phyloP scores from a whole-genome alignment of 2,329 filamentous ascomycete species.

The Fusarium tanahbumbuense region DNA sequence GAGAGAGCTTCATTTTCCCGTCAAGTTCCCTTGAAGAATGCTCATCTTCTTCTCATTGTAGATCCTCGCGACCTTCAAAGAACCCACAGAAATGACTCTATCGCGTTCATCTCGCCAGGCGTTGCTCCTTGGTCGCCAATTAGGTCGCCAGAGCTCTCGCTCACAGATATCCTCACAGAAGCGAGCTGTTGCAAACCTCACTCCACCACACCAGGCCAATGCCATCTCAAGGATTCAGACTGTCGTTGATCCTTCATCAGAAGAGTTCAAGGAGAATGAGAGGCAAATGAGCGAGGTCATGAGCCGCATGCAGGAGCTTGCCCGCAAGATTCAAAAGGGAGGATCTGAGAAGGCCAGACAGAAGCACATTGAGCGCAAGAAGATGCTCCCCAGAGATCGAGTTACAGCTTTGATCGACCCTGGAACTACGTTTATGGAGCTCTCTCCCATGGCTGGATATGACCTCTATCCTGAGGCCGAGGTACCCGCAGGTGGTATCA shows the following conservation, averaged over 20 bases:
- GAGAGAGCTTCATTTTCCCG: conserved; percentile 5
- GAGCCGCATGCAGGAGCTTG: conserved; percentile 74
- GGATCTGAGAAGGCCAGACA: conserved; percentile 84
- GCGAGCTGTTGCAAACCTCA: conserved; percentile 76
- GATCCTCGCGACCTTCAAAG: conserved; percentile 1
- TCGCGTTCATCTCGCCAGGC: conserved; percentile 60
- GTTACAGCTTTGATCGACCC: conserved; percentile 89
- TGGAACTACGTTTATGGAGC: conserved; percentile 89
- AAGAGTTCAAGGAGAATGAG: conserved; percentile 85
- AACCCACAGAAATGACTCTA: conserved; percentile 57
- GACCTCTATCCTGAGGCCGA: conserved; percentile 88
- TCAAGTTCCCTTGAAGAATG: conserved; percentile 16
- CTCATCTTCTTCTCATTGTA: conserved; percentile 8
- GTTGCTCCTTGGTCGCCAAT: conserved; percentile 53
- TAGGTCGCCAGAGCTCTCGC: conserved; percentile 54
- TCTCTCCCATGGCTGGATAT: conserved; percentile 91
- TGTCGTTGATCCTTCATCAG: conserved; percentile 78
- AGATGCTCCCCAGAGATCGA: conserved; percentile 94
- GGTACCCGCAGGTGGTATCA: conserved; percentile 88
- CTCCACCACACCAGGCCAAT: conserved; percentile 81
- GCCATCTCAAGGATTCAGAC: conserved; percentile 85
- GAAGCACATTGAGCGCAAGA: conserved; percentile 87
- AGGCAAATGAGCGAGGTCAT: conserved; percentile 80
- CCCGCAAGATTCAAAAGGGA: conserved; percentile 77
- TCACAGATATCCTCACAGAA: conserved; percentile 42